Evolutionary conservation across 2,329 filamentous ascomycete genomes (phyloP).

Genomic region (Penicillium sp.): DNA sequence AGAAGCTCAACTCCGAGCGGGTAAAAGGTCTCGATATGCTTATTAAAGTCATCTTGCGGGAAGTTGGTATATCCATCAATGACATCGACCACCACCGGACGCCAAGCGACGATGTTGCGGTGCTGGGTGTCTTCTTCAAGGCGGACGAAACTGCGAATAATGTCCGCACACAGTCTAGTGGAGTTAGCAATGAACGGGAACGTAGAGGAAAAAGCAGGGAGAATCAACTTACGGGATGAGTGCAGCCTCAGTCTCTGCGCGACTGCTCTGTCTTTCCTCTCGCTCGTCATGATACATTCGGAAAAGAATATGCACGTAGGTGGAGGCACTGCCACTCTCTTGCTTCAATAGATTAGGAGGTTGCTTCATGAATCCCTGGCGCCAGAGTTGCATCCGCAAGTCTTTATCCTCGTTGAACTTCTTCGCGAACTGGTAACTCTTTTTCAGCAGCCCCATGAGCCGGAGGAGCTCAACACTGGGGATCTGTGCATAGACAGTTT

Average conservation of each 20-base stretch:
- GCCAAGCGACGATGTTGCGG: slow-evolving; percentile 94
- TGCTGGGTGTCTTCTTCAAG: slow-evolving; percentile 97
- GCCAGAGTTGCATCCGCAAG: slow-evolving; percentile 87
- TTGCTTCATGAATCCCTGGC: slow-evolving; percentile 99
- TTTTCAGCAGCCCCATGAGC: slow-evolving; percentile 91
- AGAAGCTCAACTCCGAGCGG: slow-evolving; percentile 80
- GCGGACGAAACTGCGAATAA: slow-evolving; percentile 77
- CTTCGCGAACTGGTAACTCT: slow-evolving; percentile 93
- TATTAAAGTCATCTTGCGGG: slow-evolving; percentile 72
- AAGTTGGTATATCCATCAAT: slow-evolving; percentile 89
- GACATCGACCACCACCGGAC: slow-evolving; percentile 94
- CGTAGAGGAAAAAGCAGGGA: background rate
- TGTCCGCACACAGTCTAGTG: slow-evolving; percentile 77
- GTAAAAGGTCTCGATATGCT: slow-evolving; percentile 80
- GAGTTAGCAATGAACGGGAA: background rate
- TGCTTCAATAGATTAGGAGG: slow-evolving; percentile 97
- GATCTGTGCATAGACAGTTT: slow-evolving; percentile 89
- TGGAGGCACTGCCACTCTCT: slow-evolving; percentile 86
- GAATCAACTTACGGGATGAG: slow-evolving; percentile 66
- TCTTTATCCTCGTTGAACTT: slow-evolving; percentile 98
- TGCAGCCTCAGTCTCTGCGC: slow-evolving; percentile 82
- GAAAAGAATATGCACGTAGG: slow-evolving; percentile 93
- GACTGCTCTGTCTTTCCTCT: slow-evolving; percentile 74
- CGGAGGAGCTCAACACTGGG: slow-evolving; percentile 85
- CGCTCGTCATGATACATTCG: slow-evolving; percentile 93